A percentile compares a stretch with the other conserved stretches of the same genome.
phyloP scores from a whole-genome alignment of 106 monocot genomes.

The Triglochin maritima region DNA sequence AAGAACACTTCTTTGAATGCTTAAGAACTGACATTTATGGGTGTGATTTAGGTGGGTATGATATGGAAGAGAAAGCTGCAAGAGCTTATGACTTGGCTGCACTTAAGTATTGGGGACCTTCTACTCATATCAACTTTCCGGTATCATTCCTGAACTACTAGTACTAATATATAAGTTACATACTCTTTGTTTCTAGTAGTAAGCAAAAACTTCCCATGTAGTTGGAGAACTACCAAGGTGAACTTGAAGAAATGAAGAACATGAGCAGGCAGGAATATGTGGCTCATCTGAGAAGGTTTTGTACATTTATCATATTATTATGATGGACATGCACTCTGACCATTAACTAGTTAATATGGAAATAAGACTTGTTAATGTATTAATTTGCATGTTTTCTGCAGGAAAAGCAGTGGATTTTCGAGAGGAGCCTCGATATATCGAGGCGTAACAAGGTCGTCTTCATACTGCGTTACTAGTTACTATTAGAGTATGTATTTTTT shows the following conservation, averaged over 20 bases:
- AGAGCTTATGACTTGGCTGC: conserved; percentile 98
- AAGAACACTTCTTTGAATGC: no score
- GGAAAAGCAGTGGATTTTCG: conserved; percentile 98
- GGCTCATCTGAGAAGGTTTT: conserved; percentile 64
- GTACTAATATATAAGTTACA: neutral
- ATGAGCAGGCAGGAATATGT: conserved; percentile 84
- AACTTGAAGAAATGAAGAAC: conserved; percentile 71
- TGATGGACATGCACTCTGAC: neutral
- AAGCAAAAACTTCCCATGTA: conserved; percentile 8
- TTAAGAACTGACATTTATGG: neutral
- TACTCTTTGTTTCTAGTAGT: neutral
- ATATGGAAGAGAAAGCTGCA: conserved; percentile 97
- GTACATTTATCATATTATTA: neutral
- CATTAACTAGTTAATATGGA: neutral
- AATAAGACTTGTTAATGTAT: neutral
- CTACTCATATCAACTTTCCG: conserved; percentile 90
- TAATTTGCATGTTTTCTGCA: conserved; percentile 10
- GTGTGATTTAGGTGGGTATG: conserved; percentile 66
- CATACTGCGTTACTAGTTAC: neutral
- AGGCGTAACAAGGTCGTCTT: conserved; percentile 83
- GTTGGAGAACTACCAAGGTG: conserved; percentile 54
- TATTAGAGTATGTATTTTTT: neutral
- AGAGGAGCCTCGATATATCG: conserved; percentile 93
- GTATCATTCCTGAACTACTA: conserved; percentile 27
- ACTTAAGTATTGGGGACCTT: conserved; percentile 94